Percentiles rank a stretch among this genome's conserved stretches.
phyloP scores from a whole-genome alignment of 257 asterid species.

The Scutellaria galericulata region DNA sequence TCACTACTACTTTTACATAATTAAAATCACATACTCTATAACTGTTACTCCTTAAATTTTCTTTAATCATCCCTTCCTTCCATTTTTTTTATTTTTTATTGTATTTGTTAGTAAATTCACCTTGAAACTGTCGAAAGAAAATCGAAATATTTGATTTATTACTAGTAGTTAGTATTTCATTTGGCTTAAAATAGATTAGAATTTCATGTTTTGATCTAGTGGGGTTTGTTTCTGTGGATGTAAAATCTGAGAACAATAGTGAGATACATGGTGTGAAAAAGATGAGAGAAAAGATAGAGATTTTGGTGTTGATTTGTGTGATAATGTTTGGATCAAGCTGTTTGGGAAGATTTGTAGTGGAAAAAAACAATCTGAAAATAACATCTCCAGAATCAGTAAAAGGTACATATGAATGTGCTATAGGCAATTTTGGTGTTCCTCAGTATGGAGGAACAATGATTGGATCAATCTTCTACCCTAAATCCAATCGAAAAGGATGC shows the following conservation, averaged over 20 bases:
- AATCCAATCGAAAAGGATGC: constrained; percentile 54
- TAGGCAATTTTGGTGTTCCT: constrained; percentile 69
- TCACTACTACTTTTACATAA: neutral
- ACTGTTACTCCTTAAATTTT: neutral
- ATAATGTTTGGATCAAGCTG: constrained; percentile 44
- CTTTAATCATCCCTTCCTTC: neutral
- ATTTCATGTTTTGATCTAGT: neutral
- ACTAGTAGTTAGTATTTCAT: no score
- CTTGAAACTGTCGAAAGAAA: neutral
- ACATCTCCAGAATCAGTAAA: constrained; percentile 52
- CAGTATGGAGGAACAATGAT: constrained; percentile 64
- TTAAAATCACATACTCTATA: neutral
- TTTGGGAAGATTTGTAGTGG: constrained; percentile 52
- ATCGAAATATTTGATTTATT: neutral
- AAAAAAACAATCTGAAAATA: constrained; percentile 55
- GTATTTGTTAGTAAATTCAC: neutral
- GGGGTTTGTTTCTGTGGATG: neutral
- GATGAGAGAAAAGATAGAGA: constrained; percentile 37
- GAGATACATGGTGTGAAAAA: neutral
- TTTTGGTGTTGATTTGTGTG: constrained; percentile 37
- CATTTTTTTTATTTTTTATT: neutral
- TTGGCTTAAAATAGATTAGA: neutral
- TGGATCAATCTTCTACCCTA: constrained; percentile 55
- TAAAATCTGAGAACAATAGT: no score
- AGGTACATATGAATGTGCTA: constrained; percentile 56